Evolutionary conservation across 2,329 filamentous ascomycete species (phyloP).

Genomic region (Cryphonectria naterciae): DNA sequence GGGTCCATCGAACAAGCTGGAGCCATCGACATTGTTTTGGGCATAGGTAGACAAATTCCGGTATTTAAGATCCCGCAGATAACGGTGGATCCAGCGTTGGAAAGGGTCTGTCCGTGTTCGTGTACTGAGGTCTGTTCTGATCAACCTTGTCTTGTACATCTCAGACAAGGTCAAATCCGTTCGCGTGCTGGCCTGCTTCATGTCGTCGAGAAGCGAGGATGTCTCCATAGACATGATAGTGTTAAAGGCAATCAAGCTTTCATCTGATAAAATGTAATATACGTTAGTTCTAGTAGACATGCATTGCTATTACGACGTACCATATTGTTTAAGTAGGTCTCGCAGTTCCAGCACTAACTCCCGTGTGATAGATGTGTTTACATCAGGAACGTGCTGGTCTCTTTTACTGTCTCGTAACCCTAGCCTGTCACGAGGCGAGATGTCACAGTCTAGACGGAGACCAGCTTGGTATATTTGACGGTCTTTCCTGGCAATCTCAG

Average conservation of each 20-base stretch:
- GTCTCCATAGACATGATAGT: conserved; percentile 36
- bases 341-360: conserved; percentile 26
- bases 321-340: conserved; percentile 31
- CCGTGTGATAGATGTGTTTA: conserved; percentile 11
- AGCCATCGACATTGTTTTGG: neutral
- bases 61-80: conserved; percentile 29
- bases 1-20: neutral
- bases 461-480: conserved; percentile 40
- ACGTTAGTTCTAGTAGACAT: neutral
- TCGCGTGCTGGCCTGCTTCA: conserved; percentile 29
- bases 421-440: conserved; percentile 31
- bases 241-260: conserved; percentile 33
- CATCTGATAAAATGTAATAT: conserved; percentile 28
- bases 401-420: conserved; percentile 35
- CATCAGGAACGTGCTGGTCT: conserved; percentile 28
- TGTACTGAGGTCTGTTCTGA: neutral
- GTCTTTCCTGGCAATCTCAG: conserved; percentile 39
- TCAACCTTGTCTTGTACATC: conserved; percentile 2
- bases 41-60: conserved; percentile 26
- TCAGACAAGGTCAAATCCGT: conserved; percentile 15
- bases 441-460: conserved; percentile 33
- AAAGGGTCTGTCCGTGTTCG: neutral
- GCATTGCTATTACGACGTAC: conserved; percentile 15
- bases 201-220: conserved; percentile 32
- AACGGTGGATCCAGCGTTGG: conserved; percentile 22